Evolutionary conservation across 768 basidiomycete species (phyloP).

Genomic region (Auricularia sp.): DNA sequence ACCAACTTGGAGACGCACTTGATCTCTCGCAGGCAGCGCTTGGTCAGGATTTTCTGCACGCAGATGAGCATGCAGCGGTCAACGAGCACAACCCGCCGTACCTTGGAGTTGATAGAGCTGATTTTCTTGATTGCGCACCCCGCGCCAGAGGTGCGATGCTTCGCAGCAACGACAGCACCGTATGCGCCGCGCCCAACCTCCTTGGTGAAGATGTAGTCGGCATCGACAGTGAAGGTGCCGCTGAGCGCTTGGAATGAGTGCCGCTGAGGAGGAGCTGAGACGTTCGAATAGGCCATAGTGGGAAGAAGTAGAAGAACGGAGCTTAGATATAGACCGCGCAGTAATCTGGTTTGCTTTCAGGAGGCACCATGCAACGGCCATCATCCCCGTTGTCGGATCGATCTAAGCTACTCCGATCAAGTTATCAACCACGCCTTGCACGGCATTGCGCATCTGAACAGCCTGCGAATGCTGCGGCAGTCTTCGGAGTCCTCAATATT

Average conservation of each 20-base stretch:
- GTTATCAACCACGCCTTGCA: background rate
- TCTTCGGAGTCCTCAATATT: too few species aligned
- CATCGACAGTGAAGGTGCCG: constrained; percentile 79
- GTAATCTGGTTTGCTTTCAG: too few species aligned
- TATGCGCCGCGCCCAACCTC: constrained; percentile 96
- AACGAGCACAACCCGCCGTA: constrained; percentile 17
- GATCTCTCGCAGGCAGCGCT: constrained; percentile 92
- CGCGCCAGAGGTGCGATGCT: constrained; percentile 74
- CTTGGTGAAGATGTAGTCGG: constrained; percentile 89
- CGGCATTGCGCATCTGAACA: background rate
- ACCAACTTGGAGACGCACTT: constrained; percentile 38
- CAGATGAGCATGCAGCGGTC: constrained; percentile 5
- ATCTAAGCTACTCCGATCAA: background rate
- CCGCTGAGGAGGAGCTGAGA: constrained; percentile 30
- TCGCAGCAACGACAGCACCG: constrained; percentile 82
- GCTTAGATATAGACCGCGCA: background rate
- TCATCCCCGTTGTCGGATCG: background rate
- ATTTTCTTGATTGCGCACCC: constrained; percentile 96
- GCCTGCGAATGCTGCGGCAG: too few species aligned
- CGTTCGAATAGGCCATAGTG: background rate
- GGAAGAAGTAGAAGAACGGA: background rate
- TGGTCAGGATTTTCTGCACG: constrained; percentile 66
- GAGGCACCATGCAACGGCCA: background rate
- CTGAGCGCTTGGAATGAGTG: constrained; percentile 77
- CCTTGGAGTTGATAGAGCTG: constrained; percentile 88